Conservation (phyloP, 345 rosid genomes). For the Arabis hirsuta region DNA sequence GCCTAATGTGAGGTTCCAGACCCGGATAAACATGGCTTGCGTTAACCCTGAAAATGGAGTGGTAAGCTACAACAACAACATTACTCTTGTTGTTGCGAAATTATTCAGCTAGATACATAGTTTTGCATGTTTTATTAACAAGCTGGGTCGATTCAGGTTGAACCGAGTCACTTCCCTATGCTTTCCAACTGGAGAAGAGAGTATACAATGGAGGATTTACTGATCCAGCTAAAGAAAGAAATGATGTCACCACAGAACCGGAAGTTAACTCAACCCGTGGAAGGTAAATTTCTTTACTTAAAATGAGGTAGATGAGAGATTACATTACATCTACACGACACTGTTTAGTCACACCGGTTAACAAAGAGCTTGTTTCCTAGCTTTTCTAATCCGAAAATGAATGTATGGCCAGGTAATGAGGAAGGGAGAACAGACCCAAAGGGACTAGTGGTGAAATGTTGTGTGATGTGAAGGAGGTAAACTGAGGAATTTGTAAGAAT, state of each 20-base stretch:
- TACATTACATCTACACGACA: not conserved
- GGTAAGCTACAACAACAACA: constrained; percentile 48
- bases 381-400: too few relatives aligned
- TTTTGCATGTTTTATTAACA: not conserved
- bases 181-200: constrained; percentile 73
- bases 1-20: constrained; percentile 85
- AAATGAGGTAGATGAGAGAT: not conserved
- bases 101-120: not conserved
- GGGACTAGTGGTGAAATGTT: constrained; percentile 72
- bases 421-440: constrained; percentile 85
- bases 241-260: constrained; percentile 75
- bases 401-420: constrained; percentile 62
- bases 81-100: not conserved
- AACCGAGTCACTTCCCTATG: constrained; percentile 66
- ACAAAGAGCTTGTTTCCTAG: too few relatives aligned
- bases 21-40: constrained; percentile 84
- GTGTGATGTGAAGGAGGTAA: constrained; percentile 57
- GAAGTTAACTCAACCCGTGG: constrained; percentile 72
- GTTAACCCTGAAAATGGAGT: constrained; percentile 91
- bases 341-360: too few relatives aligned
- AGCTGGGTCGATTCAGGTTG: constrained; percentile 52
- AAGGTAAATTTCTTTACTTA: constrained; percentile 44
- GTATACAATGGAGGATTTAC: constrained; percentile 72
- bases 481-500: constrained; percentile 18
- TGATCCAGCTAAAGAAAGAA: constrained; percentile 69